Base-by-base conservation (phyloP, 2,329 filamentous ascomycete species). In the Trichoderma sp. region DNA sequence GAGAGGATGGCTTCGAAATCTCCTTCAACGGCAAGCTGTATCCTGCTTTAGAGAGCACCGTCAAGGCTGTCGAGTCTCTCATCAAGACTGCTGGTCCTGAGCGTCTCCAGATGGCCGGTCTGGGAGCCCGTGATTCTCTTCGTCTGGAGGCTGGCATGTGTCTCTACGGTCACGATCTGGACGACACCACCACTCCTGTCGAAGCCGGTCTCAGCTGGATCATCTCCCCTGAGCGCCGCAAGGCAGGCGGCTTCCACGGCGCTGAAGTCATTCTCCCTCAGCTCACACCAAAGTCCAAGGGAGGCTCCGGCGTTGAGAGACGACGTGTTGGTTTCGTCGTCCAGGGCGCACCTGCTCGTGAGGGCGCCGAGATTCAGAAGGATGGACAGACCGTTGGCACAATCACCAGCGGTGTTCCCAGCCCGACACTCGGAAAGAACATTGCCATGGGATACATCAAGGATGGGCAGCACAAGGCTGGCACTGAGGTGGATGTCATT, bases 121-220 rank as follows among this genome's bases (percentile, higher is more conserved):
- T 99, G 0, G 95, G 94, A 10, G 93, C 95, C 2, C 88, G 95
- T 71, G 95, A 99, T 79, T 96, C 91, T 70, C 87, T 99, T 69
- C 90, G 95, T 56, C 88, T 99, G 34, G 95, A 99, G 82, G 95
- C 95, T 0, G 95, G 95, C 70, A 97, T 99, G 94, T 99, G 95
- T 80, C 86, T 99, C n/a, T 99, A 99, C 81, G 95, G 95, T n/a
- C 93, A 98, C 81, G 95, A 99, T 78, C 87, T 99, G 42, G 89
- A 96, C 77, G 94, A 97, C 76, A 78, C 79, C n/a, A 88, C 84
- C 19, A 88, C 86, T 17, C 86, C 86, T 17, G 84, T 85, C 70
- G 86, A 88, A 79, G 86, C 80, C 35, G 82, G 79, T 15, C 82
- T 89, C 35, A 76, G 78, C 71, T 99, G 95, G 94, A 87, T 97